Evolutionary conservation across 441 rosid species (phyloP), one percentile per base, ranked within the genome.

Genomic region (Pelargonium fulgidum): DNA sequence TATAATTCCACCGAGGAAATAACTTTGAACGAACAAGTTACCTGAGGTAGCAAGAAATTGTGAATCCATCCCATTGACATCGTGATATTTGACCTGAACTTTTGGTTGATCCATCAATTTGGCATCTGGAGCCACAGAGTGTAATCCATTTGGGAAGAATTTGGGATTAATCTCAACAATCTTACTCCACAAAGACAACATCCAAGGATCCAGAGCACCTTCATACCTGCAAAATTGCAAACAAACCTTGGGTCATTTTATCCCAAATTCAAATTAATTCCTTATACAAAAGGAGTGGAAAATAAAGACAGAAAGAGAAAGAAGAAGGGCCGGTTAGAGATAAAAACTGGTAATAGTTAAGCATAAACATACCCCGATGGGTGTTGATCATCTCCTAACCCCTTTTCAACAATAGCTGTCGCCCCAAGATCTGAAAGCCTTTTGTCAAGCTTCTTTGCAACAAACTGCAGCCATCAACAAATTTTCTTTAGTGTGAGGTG

Each of bases 341-440:
- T 36, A 36, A 36, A 36, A 39, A 39, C 42, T 39, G 10, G 42
- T 10, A 39, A 39, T 39, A 44, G 62, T 59, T 68, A 68, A 66
- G 17, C 33, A 54, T 52, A 68, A 74, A 20, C 84, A 68, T 94
- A 94, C 97, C 99, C 97, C 80, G 97, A 90, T 80, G 91, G 96
- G 78, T 91, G 97, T 75, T 94, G 97, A 77, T 94, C 98, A 80
- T 94, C 94, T 62, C 98, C 99, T 71, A 94, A 83, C 73, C 99
- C 94, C 80, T 84, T 86, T 70, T 86, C 96, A 80, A 90, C 66
- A 75, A 92, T 72, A 69, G 85, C 63, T 58, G 66, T 77, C 4
- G 90, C 98, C 66, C 97, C 98, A 71, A 94, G 94, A 84, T 86
- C 91, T 26, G 79, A 80, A 75, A 94, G 89, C 71, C 99, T 92